Conservation (phyloP, 23 red algal genomes). For the Agarophyton chilense region DNA sequence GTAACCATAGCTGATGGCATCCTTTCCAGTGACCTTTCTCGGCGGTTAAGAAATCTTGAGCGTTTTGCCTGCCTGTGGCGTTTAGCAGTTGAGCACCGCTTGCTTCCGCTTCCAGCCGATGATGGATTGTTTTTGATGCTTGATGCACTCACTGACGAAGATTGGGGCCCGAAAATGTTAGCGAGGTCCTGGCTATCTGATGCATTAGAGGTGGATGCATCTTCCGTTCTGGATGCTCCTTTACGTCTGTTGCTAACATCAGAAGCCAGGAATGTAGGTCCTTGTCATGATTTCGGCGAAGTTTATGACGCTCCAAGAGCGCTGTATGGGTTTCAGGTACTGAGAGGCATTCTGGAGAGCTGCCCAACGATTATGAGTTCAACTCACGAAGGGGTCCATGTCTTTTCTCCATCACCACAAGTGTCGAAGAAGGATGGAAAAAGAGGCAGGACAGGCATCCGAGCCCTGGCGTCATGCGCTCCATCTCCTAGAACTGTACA, state of each 20-base stretch:
- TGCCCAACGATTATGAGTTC: constrained; percentile 33
- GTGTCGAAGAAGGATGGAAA: constrained; percentile 46
- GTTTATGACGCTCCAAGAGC: constrained; percentile 72
- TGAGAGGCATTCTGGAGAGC: constrained; percentile 68
- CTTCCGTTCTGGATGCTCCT: constrained; percentile 67
- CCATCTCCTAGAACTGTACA: constrained; percentile 49
- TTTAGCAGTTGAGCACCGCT: constrained; percentile 57
- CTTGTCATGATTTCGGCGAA: constrained; percentile 13
- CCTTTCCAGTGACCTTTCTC: constrained; percentile 44
- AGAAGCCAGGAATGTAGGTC: constrained; percentile 30
- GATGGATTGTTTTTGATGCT: constrained; percentile 72
- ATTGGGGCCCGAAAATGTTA: constrained; percentile 77
- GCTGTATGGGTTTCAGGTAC: constrained; percentile 59
- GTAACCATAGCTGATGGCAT: constrained; percentile 64
- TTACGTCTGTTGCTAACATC: constrained; percentile 56
- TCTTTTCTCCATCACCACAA: constrained; percentile 13
- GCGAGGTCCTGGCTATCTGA: constrained; percentile 70
- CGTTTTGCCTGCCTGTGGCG: constrained; percentile 75
- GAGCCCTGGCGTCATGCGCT: constrained; percentile 28
- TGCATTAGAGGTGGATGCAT: constrained; percentile 58
- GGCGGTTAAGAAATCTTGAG: constrained; percentile 63
- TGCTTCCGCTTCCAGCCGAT: constrained; percentile 65
- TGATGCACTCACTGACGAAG: constrained; percentile 59
- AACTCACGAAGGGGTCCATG: constrained; percentile 15
- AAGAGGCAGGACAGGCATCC: constrained; percentile 43